phyloP scores from a whole-genome alignment of 345 rosid species.

The Acer yangbiense region DNA sequence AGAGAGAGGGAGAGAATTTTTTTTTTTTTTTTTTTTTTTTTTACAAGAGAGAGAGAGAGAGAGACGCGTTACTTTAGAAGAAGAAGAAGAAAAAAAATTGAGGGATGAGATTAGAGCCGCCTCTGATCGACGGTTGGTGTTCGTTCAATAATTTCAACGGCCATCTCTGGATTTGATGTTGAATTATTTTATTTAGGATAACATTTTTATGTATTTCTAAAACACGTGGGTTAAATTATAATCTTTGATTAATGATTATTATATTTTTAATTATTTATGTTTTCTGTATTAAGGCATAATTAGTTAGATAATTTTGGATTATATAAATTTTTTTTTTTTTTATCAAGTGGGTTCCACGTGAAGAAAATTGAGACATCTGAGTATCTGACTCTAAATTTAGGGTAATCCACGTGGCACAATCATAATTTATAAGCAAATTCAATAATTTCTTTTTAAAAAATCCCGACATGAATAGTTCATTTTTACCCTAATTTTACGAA shows the following conservation, averaged over 20 bases:
- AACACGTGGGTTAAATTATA: background rate
- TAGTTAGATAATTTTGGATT: background rate
- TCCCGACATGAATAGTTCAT: background rate
- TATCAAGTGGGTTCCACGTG: background rate
- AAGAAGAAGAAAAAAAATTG: slow-evolving; percentile 18
- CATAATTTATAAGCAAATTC: background rate
- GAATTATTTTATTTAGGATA: background rate
- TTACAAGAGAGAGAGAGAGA: background rate
- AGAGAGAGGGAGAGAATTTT: slow-evolving; percentile 13
- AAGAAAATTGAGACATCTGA: background rate
- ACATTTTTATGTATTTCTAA: background rate
- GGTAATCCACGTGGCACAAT: background rate
- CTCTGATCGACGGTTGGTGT: slow-evolving; percentile 41
- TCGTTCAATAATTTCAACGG: slow-evolving; percentile 29
- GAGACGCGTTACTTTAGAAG: background rate
- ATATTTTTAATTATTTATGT: too few relatives aligned
- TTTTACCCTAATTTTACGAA: background rate
- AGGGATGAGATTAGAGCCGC: slow-evolving; percentile 59
- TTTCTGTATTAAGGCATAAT: background rate
- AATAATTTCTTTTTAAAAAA: too few relatives aligned
- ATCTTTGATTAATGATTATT: background rate
- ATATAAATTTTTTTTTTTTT: background rate
- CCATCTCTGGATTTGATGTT: slow-evolving; percentile 6
- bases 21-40: too few relatives aligned
- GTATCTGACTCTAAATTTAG: background rate